Percentiles rank a stretch among this genome's conserved stretches.
These are phyloP conservation scores for Populus alba DNA, from an alignment of 345 rosid genomes.

Conservation along the genomic window DNA sequence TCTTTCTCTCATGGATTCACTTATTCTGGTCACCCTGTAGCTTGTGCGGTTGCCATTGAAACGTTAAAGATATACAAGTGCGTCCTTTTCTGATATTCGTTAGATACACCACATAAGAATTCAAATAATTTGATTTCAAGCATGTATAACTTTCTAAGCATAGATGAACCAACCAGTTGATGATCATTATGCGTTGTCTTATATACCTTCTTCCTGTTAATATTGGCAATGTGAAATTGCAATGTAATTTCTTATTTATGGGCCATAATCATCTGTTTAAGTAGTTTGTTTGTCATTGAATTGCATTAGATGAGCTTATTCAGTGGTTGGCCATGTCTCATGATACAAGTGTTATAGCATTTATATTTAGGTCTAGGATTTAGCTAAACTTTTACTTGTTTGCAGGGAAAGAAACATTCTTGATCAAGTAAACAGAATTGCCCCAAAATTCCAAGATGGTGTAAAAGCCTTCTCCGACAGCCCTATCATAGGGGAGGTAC, in stretches of 20 bases:
- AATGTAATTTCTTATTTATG: neutral
- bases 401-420: constrained; percentile 76
- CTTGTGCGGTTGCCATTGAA: constrained; percentile 89
- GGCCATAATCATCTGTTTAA: neutral
- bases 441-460: constrained; percentile 85
- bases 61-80: constrained; percentile 72
- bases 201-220: neutral
- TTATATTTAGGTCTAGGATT: neutral
- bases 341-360: neutral
- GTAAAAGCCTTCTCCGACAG: constrained; percentile 71
- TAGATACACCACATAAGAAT: neutral
- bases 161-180: neutral
- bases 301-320: neutral
- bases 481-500: constrained; percentile 91
- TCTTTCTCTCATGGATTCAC: constrained; percentile 89
- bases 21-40: constrained; percentile 92
- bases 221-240: neutral
- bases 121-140: neutral
- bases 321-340: neutral
- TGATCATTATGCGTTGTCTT: neutral
- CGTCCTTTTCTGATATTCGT: constrained; percentile 12
- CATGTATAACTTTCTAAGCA: neutral
- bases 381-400: neutral
- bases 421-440: constrained; percentile 51
- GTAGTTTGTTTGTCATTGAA: neutral